Base-by-base conservation (phyloP, 2,329 filamentous ascomycete genomes). In the Didymosphaeria variabile region DNA sequence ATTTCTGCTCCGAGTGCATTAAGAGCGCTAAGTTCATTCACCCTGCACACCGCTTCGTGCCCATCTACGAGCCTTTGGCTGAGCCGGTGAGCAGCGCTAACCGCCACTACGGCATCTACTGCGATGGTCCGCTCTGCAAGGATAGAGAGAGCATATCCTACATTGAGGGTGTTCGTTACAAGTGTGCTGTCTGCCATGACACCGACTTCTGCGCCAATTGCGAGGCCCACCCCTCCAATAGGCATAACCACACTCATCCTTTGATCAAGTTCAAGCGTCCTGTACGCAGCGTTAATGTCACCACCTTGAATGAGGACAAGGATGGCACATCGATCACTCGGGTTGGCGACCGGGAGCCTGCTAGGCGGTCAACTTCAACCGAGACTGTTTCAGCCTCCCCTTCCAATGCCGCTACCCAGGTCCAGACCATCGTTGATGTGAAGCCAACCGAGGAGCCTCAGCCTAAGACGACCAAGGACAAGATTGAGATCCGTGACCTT, bases 201-300 rank as follows among this genome's bases (percentile, higher is more conserved):
- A 90, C 90, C 36, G 95, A 99, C 80, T 97, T 97, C 83, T 99
- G 95, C 77, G 92, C 91, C 74, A 91, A 87, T 74, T 99, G 95
- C 81, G 96, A 99, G 82, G 93, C 94, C 52, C 89, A 89, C 71
- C 95, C 95, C 8, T 84, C 84, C 66, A 94, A 96, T 79, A 83
- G 82, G 23, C 95, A 99, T 83, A 97, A 98, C 84, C 90, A 89
- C 79, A 97, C 94, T n/a, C 95, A 99, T 72, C 95, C 95, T 31
- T 83, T 99, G 70, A 93, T 99, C 83, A 97, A 97, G 83, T 93
- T 99, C 84, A 97, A 93, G 86, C 96, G 92, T 2, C 91, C 94
- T 10, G 90, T 99, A 52, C 91, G 92, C 68, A 90, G 92, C 68
- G 92, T 97, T 38, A 94, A 88, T 64, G 91, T 99, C 55, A 94